Conservation (phyloP, 176 grass and related monocot genomes). For the Pharus latifolius region DNA sequence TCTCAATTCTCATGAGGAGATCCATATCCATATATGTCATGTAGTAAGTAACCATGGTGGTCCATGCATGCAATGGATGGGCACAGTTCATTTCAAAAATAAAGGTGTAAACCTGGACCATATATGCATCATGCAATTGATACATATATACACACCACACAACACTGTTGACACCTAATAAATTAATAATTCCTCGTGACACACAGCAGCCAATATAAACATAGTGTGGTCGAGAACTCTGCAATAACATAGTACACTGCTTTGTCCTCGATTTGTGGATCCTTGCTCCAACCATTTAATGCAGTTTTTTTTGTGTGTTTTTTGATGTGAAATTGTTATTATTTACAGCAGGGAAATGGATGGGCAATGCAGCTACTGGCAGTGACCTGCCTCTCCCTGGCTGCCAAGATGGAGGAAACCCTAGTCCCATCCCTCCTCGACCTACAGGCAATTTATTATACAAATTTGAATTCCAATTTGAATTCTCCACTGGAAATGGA, state of each 20-base stretch:
- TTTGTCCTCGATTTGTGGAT: not conserved
- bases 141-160: not conserved
- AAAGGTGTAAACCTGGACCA: not conserved
- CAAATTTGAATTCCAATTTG: no score
- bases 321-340: not conserved
- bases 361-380: constrained; percentile 36
- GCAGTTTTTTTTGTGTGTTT: not conserved
- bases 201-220: not conserved
- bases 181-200: not conserved
- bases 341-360: constrained; percentile 23
- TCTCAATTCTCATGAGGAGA: not conserved
- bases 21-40: not conserved
- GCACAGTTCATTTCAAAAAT: not conserved
- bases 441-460: constrained; percentile 16
- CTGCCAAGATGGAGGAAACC: constrained; percentile 33
- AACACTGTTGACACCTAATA: no score
- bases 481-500: no score
- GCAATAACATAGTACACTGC: not conserved
- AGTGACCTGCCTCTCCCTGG: constrained; percentile 34
- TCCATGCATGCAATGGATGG: no score
- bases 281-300: not conserved
- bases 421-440: constrained; percentile 23
- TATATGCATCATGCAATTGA: not conserved
- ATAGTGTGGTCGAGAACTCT: not conserved
- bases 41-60: constrained; percentile 1